Evolutionary conservation across 1,139 yeast genomes (phyloP).

Genomic region (Geotrichum bryndzae): DNA sequence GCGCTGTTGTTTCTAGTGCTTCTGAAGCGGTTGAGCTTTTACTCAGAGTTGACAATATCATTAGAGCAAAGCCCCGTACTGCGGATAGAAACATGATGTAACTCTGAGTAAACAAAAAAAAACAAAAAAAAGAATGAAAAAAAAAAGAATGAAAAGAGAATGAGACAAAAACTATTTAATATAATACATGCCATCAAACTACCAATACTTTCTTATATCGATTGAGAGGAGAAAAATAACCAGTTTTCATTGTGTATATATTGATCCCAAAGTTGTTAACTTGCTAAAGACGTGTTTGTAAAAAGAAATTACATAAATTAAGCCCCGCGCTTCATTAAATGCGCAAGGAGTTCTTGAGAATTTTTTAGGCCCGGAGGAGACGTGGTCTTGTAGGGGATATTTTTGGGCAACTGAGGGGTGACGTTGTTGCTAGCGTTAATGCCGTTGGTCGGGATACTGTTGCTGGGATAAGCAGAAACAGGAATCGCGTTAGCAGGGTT

Average conservation of each 20-base stretch:
- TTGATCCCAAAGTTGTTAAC: neutral
- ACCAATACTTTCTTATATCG: neutral
- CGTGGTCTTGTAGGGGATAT: conserved; percentile 9
- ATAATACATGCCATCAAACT: neutral
- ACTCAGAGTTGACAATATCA: conserved; percentile 89
- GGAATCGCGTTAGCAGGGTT: neutral
- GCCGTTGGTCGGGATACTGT: neutral
- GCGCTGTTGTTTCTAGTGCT: conserved; percentile 93
- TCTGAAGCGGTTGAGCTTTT: conserved; percentile 96
- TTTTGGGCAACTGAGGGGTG: conserved; percentile 1
- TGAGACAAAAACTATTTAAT: too few species aligned
- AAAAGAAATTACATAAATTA: neutral
- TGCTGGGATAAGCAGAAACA: neutral
- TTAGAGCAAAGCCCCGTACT: conserved; percentile 95
- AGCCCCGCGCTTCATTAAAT: conserved; percentile 34
- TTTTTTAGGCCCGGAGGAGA: conserved; percentile 31
- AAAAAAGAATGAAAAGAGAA: too few species aligned
- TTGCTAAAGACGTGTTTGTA: neutral
- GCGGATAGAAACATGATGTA: conserved; percentile 62
- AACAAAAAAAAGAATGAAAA: too few species aligned
- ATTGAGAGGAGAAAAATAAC: too few species aligned
- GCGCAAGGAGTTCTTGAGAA: conserved; percentile 37
- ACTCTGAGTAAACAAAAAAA: too few species aligned
- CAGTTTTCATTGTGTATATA: neutral
- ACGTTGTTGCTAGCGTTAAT: neutral